These are phyloP conservation scores for Phytophthora crassamura DNA, from an alignment of 352 stramenopile species.

Conservation along the genomic window DNA sequence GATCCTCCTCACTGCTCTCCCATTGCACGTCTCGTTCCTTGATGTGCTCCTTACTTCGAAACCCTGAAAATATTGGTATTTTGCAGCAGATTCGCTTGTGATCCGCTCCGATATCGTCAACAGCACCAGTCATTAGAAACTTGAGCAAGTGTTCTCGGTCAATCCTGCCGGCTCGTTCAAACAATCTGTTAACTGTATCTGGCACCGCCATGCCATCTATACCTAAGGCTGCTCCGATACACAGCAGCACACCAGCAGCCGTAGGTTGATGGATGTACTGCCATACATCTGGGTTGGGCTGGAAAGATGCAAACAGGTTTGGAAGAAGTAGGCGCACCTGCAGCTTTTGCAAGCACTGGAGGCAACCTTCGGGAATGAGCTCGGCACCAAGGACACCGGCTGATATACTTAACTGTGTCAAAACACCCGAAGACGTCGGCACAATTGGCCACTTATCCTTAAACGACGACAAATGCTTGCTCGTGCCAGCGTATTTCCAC, in stretches of 20 bases:
- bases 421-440: constrained; percentile 51
- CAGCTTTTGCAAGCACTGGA: constrained; percentile 55
- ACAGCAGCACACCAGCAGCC: constrained; percentile 56
- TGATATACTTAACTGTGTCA: constrained; percentile 48
- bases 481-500: constrained; percentile 67
- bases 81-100: constrained; percentile 45
- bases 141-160: constrained; percentile 51
- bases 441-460: constrained; percentile 78
- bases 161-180: constrained; percentile 19
- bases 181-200: constrained; percentile 17
- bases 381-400: constrained; percentile 63
- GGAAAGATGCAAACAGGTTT: constrained; percentile 59
- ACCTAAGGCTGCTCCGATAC: constrained; percentile 36
- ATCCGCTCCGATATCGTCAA: constrained; percentile 41
- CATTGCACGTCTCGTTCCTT: constrained; percentile 35
- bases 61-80: constrained; percentile 64
- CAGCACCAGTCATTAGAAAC: constrained; percentile 53
- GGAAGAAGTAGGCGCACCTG: constrained; percentile 61
- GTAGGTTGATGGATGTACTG: constrained; percentile 79
- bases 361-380: constrained; percentile 52
- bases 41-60: constrained; percentile 19
- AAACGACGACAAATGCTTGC: constrained; percentile 46
- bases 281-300: constrained; percentile 68
- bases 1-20: constrained; percentile 17
- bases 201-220: constrained; percentile 1